Conservation (phyloP, 1,284 basidiomycete genomes). For the Butyriboletus appendiculatus region DNA sequence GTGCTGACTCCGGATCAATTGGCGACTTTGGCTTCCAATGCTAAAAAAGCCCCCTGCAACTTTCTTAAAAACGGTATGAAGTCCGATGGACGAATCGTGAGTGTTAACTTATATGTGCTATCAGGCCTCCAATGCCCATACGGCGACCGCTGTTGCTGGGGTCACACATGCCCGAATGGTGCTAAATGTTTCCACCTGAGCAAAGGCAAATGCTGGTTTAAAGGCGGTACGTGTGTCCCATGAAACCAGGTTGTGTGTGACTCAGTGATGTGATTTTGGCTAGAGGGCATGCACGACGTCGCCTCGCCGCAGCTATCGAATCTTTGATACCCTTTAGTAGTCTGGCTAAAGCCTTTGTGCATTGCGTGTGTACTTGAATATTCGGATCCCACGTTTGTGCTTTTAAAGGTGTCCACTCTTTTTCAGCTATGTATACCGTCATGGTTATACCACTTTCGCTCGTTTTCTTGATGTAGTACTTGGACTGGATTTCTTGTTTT, state of each 20-base stretch:
- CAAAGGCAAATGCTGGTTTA: conserved; percentile 82
- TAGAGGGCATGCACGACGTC: conserved; percentile 35
- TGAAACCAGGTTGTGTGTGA: neutral
- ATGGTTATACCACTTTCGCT: conserved; percentile 30
- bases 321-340: conserved; percentile 23
- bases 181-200: conserved; percentile 62
- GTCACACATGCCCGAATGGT: conserved; percentile 80
- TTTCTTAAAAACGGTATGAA: conserved; percentile 70
- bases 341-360: neutral
- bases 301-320: conserved; percentile 16
- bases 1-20: conserved; percentile 67
- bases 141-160: conserved; percentile 75
- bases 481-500: conserved; percentile 20
- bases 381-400: conserved; percentile 20
- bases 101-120: neutral
- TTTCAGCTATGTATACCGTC: conserved; percentile 26
- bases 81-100: neutral
- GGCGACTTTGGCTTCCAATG: conserved; percentile 61
- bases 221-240: conserved; percentile 56
- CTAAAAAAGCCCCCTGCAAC: conserved; percentile 80
- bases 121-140: conserved; percentile 71
- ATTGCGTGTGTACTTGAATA: conserved; percentile 4
- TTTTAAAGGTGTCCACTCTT: conserved; percentile 34
- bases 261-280: conserved; percentile 5
- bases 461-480: conserved; percentile 31